A percentile compares a stretch with the other conserved stretches of the same genome.
These are phyloP conservation scores for Yamadazyma mexicana DNA, from an alignment of 1,139 yeast genomes.

Conservation along the genomic window DNA sequence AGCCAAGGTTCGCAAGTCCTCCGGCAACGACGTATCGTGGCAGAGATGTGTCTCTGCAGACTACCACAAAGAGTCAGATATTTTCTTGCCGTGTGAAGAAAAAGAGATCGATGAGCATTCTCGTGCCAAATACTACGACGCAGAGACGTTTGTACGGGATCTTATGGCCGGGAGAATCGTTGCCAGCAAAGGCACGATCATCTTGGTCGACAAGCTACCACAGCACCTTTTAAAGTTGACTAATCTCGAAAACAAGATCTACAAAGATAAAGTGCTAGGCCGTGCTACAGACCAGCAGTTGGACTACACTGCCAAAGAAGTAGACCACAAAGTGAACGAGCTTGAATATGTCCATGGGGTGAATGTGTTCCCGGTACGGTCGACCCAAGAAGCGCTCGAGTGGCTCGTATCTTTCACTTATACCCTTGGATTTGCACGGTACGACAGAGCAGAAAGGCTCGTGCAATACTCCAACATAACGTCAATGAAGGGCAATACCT, in stretches of 20 bases:
- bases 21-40: conserved; percentile 28
- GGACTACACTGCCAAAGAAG: conserved; percentile 37
- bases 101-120: conserved; percentile 42
- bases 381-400: conserved; percentile 46
- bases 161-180: conserved; percentile 25
- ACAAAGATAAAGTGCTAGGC: conserved; percentile 38
- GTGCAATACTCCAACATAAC: conserved; percentile 55
- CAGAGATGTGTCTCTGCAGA: conserved; percentile 34
- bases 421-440: conserved; percentile 51
- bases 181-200: conserved; percentile 22
- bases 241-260: conserved; percentile 46
- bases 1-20: conserved; percentile 15
- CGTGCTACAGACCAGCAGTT: conserved; percentile 13
- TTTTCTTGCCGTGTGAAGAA: conserved; percentile 53
- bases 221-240: conserved; percentile 43
- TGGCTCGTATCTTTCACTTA: conserved; percentile 60
- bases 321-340: conserved; percentile 28
- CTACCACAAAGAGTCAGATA: conserved; percentile 46
- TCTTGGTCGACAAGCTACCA: conserved; percentile 53
- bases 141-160: conserved; percentile 41
- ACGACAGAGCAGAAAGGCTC: conserved; percentile 58
- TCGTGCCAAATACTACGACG: conserved; percentile 45
- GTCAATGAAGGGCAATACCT: conserved; percentile 50
- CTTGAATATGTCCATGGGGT: conserved; percentile 34
- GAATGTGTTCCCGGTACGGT: conserved; percentile 49